These are phyloP conservation scores for Chlorociboria aeruginascens DNA, from an alignment of 495 filamentous ascomycete species.

Conservation along the genomic window DNA sequence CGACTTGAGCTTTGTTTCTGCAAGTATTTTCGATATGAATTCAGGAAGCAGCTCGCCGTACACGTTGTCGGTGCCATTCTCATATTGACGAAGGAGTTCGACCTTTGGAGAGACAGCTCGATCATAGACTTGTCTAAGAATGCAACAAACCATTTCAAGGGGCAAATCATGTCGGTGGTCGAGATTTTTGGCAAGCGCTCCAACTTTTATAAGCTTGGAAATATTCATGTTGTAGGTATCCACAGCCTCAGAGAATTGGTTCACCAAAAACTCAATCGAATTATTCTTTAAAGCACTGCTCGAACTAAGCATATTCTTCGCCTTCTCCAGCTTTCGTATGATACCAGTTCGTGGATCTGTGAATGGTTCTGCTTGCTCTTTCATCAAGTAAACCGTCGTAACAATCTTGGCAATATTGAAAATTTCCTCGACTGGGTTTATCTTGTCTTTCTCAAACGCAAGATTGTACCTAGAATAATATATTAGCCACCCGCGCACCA, in stretches of 20 bases:
- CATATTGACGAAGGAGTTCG: constrained; percentile 66
- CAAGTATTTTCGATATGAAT: constrained; percentile 69
- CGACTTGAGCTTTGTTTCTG: constrained; percentile 61
- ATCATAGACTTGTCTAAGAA: constrained; percentile 79
- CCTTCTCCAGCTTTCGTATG: constrained; percentile 56
- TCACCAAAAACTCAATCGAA: constrained; percentile 22
- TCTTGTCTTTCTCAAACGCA: constrained; percentile 67
- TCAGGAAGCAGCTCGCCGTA: constrained; percentile 86
- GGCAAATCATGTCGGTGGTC: constrained; percentile 50
- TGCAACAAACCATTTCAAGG: constrained; percentile 61
- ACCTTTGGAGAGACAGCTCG: constrained; percentile 86
- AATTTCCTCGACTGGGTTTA: constrained; percentile 79
- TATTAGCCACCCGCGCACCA: constrained; percentile 13
- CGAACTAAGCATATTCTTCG: constrained; percentile 26
- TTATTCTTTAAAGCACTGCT: not conserved
- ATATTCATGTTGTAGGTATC: constrained; percentile 65
- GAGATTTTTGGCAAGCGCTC: constrained; percentile 58
- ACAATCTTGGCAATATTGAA: constrained; percentile 65
- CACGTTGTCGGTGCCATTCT: constrained; percentile 79
- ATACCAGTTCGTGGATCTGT: constrained; percentile 63
- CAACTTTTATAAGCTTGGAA: constrained; percentile 42
- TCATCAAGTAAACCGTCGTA: constrained; percentile 59
- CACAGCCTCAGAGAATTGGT: constrained; percentile 57
- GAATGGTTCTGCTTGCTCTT: constrained; percentile 50
- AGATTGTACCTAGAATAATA: constrained; percentile 54